These are phyloP conservation scores for Cryptococcus neoformans DNA, from an alignment of 1,284 basidiomycete species.

Conservation along the genomic window DNA sequence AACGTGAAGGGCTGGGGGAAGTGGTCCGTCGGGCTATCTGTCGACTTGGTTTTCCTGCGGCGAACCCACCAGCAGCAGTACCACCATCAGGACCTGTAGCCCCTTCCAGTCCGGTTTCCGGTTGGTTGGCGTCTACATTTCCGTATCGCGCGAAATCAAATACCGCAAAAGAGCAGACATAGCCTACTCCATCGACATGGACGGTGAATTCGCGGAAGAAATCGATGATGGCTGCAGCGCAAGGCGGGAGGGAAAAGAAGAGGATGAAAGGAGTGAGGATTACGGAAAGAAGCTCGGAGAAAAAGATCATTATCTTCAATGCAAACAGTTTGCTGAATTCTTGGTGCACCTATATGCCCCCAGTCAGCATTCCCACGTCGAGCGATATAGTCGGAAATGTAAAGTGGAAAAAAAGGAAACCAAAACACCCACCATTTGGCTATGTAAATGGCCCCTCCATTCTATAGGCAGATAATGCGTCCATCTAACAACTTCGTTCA, in stretches of 20 bases:
- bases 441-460: conserved; percentile 87
- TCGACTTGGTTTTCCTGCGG: background rate
- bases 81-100: background rate
- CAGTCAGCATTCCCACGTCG: background rate
- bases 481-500: conserved; percentile 85
- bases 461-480: conserved; percentile 94
- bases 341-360: conserved; percentile 66
- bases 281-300: conserved; percentile 83
- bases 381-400: background rate
- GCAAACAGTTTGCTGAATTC: conserved; percentile 86
- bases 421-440: conserved; percentile 62
- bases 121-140: background rate
- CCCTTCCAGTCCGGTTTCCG: background rate
- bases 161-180: conserved; percentile 96
- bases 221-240: conserved; percentile 85
- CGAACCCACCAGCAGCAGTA: background rate
- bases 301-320: conserved; percentile 82
- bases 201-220: conserved; percentile 97
- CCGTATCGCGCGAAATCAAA: conserved; percentile 83
- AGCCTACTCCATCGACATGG: conserved; percentile 92
- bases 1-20: background rate
- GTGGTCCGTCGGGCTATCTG: background rate
- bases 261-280: conserved; percentile 91
- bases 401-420: background rate
- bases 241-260: conserved; percentile 84